Evolutionary conservation across 139 green algal genomes (phyloP).

Genomic region (Desmodesmus armatus): DNA sequence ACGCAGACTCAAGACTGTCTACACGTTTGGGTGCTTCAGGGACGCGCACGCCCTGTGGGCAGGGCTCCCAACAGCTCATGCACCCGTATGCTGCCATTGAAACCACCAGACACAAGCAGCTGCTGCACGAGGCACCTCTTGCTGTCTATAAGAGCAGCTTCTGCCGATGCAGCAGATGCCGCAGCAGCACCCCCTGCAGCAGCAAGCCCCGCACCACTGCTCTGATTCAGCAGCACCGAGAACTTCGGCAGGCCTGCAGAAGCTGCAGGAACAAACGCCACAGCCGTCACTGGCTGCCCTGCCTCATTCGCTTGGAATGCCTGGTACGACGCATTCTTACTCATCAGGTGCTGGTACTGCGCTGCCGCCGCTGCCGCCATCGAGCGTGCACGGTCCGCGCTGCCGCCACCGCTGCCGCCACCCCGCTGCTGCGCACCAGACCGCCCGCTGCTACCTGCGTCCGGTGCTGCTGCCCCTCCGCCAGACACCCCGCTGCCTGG

Average conservation of each 20-base stretch:
- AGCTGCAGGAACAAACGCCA: conserved; percentile 21
- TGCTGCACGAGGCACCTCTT: conserved; percentile 9
- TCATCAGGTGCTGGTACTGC: not conserved
- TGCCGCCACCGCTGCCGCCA: not conserved
- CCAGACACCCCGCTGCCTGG: not conserved
- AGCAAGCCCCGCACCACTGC: not conserved
- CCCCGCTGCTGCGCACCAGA: not conserved
- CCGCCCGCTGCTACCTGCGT: not conserved
- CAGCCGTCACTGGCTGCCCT: conserved; percentile 16
- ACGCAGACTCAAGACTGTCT: too few species aligned
- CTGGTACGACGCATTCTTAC: conserved; percentile 44
- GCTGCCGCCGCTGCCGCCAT: not conserved
- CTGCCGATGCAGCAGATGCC: not conserved
- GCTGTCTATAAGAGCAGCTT: not conserved
- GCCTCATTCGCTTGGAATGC: conserved; percentile 40
- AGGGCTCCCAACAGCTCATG: conserved; percentile 36
- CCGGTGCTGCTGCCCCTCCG: not conserved
- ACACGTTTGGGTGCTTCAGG: too few species aligned
- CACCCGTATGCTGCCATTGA: conserved; percentile 25
- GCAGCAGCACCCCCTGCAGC: not conserved
- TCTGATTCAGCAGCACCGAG: not conserved
- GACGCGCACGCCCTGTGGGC: too few species aligned
- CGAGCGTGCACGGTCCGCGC: not conserved
- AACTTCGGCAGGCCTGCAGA: not conserved
- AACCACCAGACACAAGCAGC: conserved; percentile 32